Evolutionary conservation across 2,329 filamentous ascomycete genomes (phyloP).

Genomic region (Talaromyces sp.): DNA sequence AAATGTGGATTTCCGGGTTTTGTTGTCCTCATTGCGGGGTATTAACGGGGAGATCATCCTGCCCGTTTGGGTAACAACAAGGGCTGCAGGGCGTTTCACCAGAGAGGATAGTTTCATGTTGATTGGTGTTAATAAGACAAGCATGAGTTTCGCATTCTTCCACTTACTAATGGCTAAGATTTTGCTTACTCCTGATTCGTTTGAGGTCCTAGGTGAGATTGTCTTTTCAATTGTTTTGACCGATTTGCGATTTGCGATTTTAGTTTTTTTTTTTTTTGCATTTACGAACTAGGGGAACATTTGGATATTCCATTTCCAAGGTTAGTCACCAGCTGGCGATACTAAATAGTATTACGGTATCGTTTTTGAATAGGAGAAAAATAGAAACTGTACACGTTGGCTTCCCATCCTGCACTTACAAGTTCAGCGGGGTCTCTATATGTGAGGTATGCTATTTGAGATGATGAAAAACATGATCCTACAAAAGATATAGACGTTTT

Average conservation of each 20-base stretch:
- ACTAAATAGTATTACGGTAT: too few relatives aligned
- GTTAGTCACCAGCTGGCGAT: not conserved
- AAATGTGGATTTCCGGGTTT: not conserved
- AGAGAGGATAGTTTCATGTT: not conserved
- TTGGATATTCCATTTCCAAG: not conserved
- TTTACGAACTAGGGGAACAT: not conserved
- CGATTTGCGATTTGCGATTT: not conserved
- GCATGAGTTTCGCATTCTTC: not conserved
- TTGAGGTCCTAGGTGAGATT: not conserved
- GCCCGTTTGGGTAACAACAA: not conserved
- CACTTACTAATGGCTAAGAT: not conserved
- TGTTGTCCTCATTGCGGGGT: not conserved
- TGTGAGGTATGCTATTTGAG: not conserved
- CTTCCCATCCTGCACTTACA: not conserved
- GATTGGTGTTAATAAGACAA: not conserved
- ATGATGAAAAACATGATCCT: not conserved
- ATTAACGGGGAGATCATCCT: not conserved
- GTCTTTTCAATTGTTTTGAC: not conserved
- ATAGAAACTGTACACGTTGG: not conserved
- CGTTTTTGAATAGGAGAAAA: not conserved
- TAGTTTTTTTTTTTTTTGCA: not conserved
- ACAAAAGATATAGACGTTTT: not conserved
- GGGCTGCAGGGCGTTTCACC: not conserved
- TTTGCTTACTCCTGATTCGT: not conserved
- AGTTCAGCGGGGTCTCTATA: not conserved